Percentiles rank a stretch among this genome's conserved stretches.
phyloP scores from a whole-genome alignment of 805 yeast genomes.

The Candida loeiensis region DNA sequence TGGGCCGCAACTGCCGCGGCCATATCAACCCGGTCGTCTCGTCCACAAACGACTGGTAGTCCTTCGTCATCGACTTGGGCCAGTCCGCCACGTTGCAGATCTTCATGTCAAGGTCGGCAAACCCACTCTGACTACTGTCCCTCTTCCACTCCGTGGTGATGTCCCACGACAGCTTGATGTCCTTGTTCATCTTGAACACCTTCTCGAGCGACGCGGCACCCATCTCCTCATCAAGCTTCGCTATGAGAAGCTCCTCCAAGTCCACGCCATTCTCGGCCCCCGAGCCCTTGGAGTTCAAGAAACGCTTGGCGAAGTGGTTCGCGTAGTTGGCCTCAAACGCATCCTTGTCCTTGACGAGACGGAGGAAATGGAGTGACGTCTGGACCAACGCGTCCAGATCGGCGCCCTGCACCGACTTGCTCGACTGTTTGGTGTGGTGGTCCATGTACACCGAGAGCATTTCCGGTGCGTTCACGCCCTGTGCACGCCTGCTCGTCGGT shows the following conservation, averaged over 20 bases:
- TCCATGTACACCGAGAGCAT: conserved; percentile 40
- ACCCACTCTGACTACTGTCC: conserved; percentile 12
- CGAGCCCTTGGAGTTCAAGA: conserved; percentile 39
- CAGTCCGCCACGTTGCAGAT: conserved; percentile 43
- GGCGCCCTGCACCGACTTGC: conserved; percentile 19
- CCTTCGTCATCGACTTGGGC: conserved; percentile 46
- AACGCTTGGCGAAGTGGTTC: conserved; percentile 79
- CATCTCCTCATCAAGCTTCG: conserved; percentile 67
- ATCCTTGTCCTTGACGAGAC: conserved; percentile 77
- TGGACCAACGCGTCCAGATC: conserved; percentile 41
- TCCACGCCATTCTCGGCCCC: conserved; percentile 47
- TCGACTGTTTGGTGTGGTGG: conserved; percentile 33
- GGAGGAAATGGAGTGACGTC: conserved; percentile 58
- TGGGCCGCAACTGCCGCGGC: conserved; percentile 36
- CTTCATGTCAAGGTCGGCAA: conserved; percentile 38
- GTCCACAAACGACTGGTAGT: conserved; percentile 31
- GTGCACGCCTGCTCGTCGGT: conserved; percentile 16
- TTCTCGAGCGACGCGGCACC: conserved; percentile 78
- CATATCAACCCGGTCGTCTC: conserved; percentile 28
- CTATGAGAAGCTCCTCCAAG: conserved; percentile 64
- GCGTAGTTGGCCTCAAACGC: conserved; percentile 81
- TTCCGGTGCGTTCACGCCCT: conserved; percentile 35
- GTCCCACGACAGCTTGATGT: conserved; percentile 50
- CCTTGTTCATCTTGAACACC: conserved; percentile 83
- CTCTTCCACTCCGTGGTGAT: conserved; percentile 39